Percentiles rank a stretch among this genome's conserved stretches.
Conservation (phyloP, 2,329 filamentous ascomycete species). For the Berkeleyomyces rouxiae region DNA sequence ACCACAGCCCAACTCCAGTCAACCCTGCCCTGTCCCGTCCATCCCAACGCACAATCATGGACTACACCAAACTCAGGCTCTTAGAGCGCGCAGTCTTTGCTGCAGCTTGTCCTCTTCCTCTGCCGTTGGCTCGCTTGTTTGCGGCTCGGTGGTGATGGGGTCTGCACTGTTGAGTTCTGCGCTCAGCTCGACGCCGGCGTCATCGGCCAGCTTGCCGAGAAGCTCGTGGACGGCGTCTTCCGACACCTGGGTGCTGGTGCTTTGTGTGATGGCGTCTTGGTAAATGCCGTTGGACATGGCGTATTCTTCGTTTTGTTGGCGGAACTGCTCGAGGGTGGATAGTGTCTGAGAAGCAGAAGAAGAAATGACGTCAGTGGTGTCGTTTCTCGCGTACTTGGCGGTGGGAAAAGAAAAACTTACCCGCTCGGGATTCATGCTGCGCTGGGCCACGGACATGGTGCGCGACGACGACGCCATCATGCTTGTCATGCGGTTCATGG, state of each 20-base stretch:
- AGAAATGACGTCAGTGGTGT: background rate
- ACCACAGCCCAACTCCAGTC: background rate
- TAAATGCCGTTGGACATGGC: constrained; percentile 57
- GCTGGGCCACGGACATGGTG: constrained; percentile 42
- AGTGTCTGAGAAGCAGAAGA: constrained; percentile 29
- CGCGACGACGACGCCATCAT: constrained; percentile 45
- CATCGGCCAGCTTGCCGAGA: constrained; percentile 72
- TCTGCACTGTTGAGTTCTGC: constrained; percentile 50
- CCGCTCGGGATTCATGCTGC: constrained; percentile 41
- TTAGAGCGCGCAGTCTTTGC: constrained; percentile 38
- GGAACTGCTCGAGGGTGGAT: constrained; percentile 43
- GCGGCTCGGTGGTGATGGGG: constrained; percentile 40
- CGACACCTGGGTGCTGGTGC: constrained; percentile 55
- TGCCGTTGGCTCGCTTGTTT: constrained; percentile 49
- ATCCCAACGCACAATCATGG: background rate
- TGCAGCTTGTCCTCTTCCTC: constrained; percentile 64
- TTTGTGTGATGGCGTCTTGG: constrained; percentile 67
- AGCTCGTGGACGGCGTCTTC: constrained; percentile 76
- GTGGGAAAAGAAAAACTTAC: constrained; percentile 18
- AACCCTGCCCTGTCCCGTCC: background rate
- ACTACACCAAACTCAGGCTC: constrained; percentile 26
- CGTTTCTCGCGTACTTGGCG: too few relatives aligned
- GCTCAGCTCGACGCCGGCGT: constrained; percentile 68
- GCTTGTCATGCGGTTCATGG: constrained; percentile 47
- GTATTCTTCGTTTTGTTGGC: constrained; percentile 46